Evolutionary conservation across 2,329 filamentous ascomycete species (phyloP).

Genomic region (Fusarium newnesense): DNA sequence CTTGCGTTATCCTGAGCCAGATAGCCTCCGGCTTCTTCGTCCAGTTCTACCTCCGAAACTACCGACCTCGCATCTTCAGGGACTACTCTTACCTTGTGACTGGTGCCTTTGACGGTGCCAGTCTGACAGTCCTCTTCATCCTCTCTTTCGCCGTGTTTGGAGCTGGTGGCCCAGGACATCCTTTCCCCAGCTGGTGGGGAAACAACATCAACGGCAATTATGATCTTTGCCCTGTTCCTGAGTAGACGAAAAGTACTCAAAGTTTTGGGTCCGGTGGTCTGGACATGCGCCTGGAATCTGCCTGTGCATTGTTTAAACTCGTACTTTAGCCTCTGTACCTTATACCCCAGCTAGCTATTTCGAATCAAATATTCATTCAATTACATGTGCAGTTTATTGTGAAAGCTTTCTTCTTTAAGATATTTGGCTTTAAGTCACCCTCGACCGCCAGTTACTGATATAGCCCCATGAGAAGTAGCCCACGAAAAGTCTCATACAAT

Average conservation of each 20-base stretch:
- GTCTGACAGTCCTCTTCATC: constrained; percentile 60
- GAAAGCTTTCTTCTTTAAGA: neutral
- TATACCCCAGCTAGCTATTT: neutral
- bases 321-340: neutral
- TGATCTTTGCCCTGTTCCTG: constrained; percentile 56
- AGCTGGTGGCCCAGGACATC: constrained; percentile 54
- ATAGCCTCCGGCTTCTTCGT: constrained; percentile 58
- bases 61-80: constrained; percentile 61
- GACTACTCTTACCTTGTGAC: constrained; percentile 65
- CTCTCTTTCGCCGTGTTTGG: constrained; percentile 67
- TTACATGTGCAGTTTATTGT: neutral
- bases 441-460: neutral
- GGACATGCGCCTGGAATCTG: neutral
- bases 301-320: neutral
- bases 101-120: constrained; percentile 64
- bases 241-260: constrained; percentile 30
- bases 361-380: neutral
- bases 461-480: neutral
- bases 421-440: neutral
- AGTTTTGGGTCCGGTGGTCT: no score
- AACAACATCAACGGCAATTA: constrained; percentile 61
- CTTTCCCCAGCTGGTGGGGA: constrained; percentile 66
- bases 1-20: constrained; percentile 63
- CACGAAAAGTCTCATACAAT: neutral
- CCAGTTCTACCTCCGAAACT: constrained; percentile 64